A percentile compares a stretch with the other conserved stretches of the same genome.
phyloP scores from a whole-genome alignment of 345 rosid genomes.

The Sapria himalayana region DNA sequence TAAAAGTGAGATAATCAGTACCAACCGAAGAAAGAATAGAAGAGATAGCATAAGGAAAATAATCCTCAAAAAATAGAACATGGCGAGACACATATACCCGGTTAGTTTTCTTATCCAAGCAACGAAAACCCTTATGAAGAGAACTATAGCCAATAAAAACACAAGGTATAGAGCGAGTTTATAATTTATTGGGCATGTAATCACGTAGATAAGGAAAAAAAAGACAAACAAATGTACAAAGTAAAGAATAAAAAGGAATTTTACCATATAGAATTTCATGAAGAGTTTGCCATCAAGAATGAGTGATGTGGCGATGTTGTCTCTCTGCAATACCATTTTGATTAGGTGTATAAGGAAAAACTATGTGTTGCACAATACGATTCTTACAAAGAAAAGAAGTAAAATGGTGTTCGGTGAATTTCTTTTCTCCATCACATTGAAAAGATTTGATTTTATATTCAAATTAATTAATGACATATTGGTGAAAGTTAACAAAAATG shows the following conservation, averaged over 20 bases:
- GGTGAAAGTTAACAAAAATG: background rate
- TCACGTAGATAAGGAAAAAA: background rate
- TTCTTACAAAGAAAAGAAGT: background rate
- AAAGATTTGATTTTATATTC: background rate
- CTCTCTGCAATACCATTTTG: conserved; percentile 3
- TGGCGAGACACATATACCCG: background rate
- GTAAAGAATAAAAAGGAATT: background rate
- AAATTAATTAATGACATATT: background rate
- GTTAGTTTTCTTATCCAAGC: background rate
- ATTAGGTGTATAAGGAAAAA: background rate
- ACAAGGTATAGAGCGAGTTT: accelerated
- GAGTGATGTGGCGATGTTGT: background rate
- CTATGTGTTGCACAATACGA: background rate
- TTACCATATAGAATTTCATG: background rate
- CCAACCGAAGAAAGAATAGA: no score
- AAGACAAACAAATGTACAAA: background rate
- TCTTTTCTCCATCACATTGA: conserved; percentile 3
- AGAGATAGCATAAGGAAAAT: no score
- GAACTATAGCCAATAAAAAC: conserved; percentile 2
- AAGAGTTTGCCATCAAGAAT: background rate
- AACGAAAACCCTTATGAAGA: conserved; percentile 1
- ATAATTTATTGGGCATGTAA: background rate
- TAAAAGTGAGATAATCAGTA: no score
- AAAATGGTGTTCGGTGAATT: background rate
- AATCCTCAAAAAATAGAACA: background rate